phyloP scores from a whole-genome alignment of 169 alveolate genomes.

The Eimeria praecox region DNA sequence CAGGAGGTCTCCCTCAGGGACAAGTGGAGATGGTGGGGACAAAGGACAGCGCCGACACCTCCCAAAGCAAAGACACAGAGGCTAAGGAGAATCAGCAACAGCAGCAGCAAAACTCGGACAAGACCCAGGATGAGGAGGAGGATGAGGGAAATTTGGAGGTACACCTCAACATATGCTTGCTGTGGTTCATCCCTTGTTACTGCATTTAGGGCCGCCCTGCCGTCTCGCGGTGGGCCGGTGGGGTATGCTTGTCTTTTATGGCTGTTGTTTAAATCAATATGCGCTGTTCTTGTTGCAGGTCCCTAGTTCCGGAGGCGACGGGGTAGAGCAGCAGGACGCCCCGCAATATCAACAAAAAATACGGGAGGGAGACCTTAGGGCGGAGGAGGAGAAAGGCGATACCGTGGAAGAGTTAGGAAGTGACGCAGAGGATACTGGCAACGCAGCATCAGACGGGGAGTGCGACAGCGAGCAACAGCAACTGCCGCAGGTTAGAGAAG shows the following conservation, averaged over 20 bases:
- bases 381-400: constrained; percentile 33
- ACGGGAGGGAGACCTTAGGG: neutral
- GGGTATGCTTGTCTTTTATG: neutral
- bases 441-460: constrained; percentile 16
- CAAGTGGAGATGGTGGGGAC: constrained; percentile 27
- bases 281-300: constrained; percentile 23
- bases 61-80: neutral
- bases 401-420: neutral
- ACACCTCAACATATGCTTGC: neutral
- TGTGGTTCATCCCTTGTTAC: neutral
- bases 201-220: neutral
- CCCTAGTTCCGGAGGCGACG: constrained; percentile 16
- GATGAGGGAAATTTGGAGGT: constrained; percentile 34
- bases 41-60: constrained; percentile 25
- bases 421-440: constrained; percentile 51
- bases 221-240: neutral
- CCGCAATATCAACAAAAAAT: constrained; percentile 48
- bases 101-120: constrained; percentile 44
- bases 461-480: constrained; percentile 40
- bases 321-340: constrained; percentile 34
- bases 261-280: neutral
- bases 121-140: neutral
- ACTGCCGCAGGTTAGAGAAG: constrained; percentile 39
- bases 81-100: constrained; percentile 33
- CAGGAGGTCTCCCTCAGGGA: constrained; percentile 19